Evolutionary conservation across 2,329 filamentous ascomycete species (phyloP), one percentile per base, ranked within the genome.

Genomic region (Cladobotryum mycophilum): DNA sequence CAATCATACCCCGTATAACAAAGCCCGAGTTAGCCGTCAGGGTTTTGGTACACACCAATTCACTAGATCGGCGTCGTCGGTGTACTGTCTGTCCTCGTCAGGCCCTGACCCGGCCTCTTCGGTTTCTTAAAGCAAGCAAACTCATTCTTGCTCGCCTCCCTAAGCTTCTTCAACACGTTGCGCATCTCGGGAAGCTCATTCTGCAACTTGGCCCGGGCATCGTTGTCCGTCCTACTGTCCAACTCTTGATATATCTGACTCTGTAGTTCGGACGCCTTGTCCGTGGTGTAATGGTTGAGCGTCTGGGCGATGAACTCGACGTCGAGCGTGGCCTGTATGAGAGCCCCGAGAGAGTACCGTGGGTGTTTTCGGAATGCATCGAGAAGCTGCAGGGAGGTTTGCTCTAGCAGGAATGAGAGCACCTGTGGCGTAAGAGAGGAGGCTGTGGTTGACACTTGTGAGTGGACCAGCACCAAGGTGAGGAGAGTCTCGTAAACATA

Each of bases 261-360:
- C 71, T 97, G 93, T 13, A 88, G 78, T 64, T 91, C 83, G 7
- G 83, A 84, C 3, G 90, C 89, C 46, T 82, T 79, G 51, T 95
- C 87, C 0, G 89, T 93, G 0, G 89, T 93, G 68, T 95, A 99
- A 59, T 91, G 85, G 54, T 82, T 88, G 34, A 99, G 78, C 5
- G 92, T 96, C 72, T 99, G 93, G 1, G 91, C 89, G 51, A 97
- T 85, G 64, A 99, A 97, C 69, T 99, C 93, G 1, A 96, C 91
- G 63, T 99, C 93, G 1, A 99, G 81, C 0, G 93, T 99, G 1
- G 95, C 95, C 70, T 99, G 95, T 85, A 97, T 95, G 46, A 99
- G 80, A 6, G 88, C 85, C 5, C 86, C 76, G 0, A 99, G 82
- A 1, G 83, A 79, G 70, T 93, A 97, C 17, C 75, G 75, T 4